Base-by-base conservation (phyloP, 2,329 filamentous ascomycete genomes). In the Xylaria sp. region DNA sequence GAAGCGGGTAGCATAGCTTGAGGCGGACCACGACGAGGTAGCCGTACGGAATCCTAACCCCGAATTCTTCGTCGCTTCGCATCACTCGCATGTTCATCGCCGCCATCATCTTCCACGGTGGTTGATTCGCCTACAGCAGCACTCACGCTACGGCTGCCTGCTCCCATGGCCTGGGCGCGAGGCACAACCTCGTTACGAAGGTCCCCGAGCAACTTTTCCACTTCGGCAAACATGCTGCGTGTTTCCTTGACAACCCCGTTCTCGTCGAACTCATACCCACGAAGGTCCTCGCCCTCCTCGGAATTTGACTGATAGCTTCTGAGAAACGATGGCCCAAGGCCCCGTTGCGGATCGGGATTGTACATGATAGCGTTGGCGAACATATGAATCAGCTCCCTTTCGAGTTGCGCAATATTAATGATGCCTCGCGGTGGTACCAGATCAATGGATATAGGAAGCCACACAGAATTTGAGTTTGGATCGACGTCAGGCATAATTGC, bases 311-410 rank as follows among this genome's bases (percentile, higher is more conserved):
- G 71, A 37, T 76, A 76, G 25, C 73, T 75, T 65, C 82, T 81
- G 75, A 88, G 79, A 72, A 94, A 92, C 0, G 85, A 83, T 1
- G 86, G 84, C 0, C 91, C 91, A 10, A 91, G 89, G 0, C 92
- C 91, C 31, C 91, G 88, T 73, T 92, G 85, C 0, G 91, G 90
- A 71, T 97, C 93, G 0, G 92, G 90, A 75, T 98, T 98, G 84
- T 97, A 99, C 96, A 99, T 98, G 81, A 98, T 92, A 20, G 96
- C 95, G 77, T 98, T 98, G 73, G 94, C 94, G 80, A 98, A 97
- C 93, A 98, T 98, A 75, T 97, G 92, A 75, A 97, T 93, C 12
- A 98, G 84, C 79, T 98, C 95, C 73, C 94, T 93, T 81, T 98
- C 95, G 18, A 98, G 86, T 79, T 98, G 96, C 1, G 92, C 90